Evolutionary conservation across 805 yeast species (phyloP).

Genomic region (Ogataea salicorniae): DNA sequence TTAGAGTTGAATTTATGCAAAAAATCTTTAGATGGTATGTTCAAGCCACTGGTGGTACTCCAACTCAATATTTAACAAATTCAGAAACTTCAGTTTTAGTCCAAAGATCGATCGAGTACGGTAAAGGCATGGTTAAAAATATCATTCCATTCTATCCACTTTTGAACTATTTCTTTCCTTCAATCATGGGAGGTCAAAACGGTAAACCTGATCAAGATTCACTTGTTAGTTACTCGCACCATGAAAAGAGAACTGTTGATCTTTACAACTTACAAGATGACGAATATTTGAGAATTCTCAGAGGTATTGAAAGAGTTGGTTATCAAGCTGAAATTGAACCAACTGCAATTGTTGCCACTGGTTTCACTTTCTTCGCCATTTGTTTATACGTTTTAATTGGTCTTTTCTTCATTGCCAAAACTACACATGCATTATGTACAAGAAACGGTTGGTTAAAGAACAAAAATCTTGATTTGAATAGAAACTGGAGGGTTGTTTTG

Average conservation of each 20-base stretch:
- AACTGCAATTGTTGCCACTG: conserved; percentile 79
- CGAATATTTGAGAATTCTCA: conserved; percentile 55
- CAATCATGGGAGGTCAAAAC: conserved; percentile 1
- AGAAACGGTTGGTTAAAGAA: conserved; percentile 14
- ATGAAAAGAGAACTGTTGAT: conserved; percentile 15
- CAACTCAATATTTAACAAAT: conserved; percentile 60
- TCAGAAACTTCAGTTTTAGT: conserved; percentile 64
- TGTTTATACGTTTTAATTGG: conserved; percentile 70
- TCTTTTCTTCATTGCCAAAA: conserved; percentile 50
- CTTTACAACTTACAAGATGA: conserved; percentile 46
- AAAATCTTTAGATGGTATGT: conserved; percentile 78
- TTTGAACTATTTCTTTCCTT: conserved; percentile 16
- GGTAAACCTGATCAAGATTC: background rate
- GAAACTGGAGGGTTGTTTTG: conserved; percentile 51
- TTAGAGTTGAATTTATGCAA: conserved; percentile 77
- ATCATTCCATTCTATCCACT: conserved; percentile 16
- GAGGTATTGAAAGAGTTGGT: conserved; percentile 87
- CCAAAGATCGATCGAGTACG: conserved; percentile 51
- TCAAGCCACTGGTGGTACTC: conserved; percentile 85
- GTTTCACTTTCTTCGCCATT: conserved; percentile 78
- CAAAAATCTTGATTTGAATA: conserved; percentile 3
- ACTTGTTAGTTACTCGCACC: conserved; percentile 3
- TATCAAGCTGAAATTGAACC: conserved; percentile 72
- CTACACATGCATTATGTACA: conserved; percentile 37
- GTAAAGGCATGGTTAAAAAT: conserved; percentile 9